Evolutionary conservation across 352 stramenopile species (phyloP), one percentile per base, ranked within the genome.

Genomic region (Phytophthora idaei): DNA sequence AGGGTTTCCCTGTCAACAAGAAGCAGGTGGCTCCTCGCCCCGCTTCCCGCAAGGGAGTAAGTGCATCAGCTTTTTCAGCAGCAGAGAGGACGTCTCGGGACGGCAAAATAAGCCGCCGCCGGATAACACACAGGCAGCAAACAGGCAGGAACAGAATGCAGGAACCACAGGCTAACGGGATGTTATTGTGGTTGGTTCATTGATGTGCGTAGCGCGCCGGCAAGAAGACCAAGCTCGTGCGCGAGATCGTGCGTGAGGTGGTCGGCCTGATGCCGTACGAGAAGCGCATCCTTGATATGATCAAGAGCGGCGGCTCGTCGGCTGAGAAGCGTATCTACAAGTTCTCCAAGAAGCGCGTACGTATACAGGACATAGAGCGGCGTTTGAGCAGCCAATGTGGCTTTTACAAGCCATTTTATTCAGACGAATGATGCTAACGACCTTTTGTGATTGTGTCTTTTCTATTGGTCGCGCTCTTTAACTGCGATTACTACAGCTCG

Each of bases 231-330:
- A 90, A 89, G 64, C 77, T 99, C 59, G 95, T 98, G 60, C 89
- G 97, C 73, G 84, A 97, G 75, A 96, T 99, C 76, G 90, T 99
- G 57, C 93, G 96, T 74, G 98, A 99, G 80, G 97, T 99, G 64
- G 96, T 97, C 37, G 98, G 98, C 66, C 81, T 99, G 45, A 97
- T 98, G 83, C 98, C 98, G 46, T 99, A 99, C 82, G 98, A 99
- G 85, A 98, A 99, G 80, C 90, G 98, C 74, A 98, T 99, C 74
- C 92, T 99, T 69, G 98, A 99, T 94, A 99, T 99, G 95, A 99
- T 99, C 92, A 99, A 99, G 94, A 98, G 93, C 65, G 95, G 95
- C 69, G 96, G 96, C 76, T 97, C 90, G 73, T 96, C 92, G 68
- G 95, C 95, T 48, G 97, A 99, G 72, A 99, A 99, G 94, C 93